Conservation (phyloP, 441 rosid species). For the Corymbia citriodora region DNA sequence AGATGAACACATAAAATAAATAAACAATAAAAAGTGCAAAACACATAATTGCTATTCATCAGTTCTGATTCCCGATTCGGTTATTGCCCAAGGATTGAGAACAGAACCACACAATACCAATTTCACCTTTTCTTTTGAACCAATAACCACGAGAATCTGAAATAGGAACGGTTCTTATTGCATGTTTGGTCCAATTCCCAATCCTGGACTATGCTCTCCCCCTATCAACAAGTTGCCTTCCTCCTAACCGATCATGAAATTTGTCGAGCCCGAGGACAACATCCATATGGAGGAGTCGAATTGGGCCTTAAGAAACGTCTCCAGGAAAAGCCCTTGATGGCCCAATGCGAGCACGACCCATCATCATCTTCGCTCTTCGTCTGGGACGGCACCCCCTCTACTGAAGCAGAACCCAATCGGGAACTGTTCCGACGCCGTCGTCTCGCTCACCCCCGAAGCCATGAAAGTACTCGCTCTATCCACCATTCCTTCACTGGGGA, state of each 20-base stretch:
- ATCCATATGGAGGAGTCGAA: rapidly evolving
- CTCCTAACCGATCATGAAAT: background rate
- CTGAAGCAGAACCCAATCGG: background rate
- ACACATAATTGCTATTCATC: too few relatives aligned
- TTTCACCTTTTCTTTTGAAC: background rate
- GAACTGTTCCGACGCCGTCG: background rate
- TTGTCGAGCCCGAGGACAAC: rapidly evolving
- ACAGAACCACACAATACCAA: rapidly evolving
- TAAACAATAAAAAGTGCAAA: too few relatives aligned
- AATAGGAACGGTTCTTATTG: rapidly evolving
- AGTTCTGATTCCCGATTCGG: rapidly evolving
- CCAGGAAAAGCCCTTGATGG: background rate
- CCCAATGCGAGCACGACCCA: background rate
- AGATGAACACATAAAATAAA: too few relatives aligned
- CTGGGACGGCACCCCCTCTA: background rate
- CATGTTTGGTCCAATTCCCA: rapidly evolving
- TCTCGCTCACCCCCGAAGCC: background rate
- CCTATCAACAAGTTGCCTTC: background rate
- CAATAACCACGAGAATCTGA: background rate
- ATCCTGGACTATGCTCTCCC: too few relatives aligned
- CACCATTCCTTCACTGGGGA: background rate
- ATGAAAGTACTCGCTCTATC: background rate
- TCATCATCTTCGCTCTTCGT: background rate
- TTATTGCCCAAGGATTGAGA: rapidly evolving
- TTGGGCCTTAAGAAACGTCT: background rate